Conservation (phyloP, 1,284 basidiomycete species). For the Cryptococcus amylolentus region DNA sequence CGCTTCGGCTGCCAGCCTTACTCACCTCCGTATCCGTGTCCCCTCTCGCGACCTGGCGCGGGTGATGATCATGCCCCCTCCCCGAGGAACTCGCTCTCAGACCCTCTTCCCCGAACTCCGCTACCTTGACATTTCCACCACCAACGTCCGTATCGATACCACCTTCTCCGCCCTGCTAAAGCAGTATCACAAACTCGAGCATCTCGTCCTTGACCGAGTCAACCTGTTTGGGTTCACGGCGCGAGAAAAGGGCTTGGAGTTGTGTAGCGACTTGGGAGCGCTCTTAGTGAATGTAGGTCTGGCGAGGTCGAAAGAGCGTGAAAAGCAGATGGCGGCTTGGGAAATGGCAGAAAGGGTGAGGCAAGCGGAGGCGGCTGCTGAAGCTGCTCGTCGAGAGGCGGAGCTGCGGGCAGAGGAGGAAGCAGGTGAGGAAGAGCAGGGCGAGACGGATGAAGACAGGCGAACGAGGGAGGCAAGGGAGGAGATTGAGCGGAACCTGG, state of each 20-base stretch:
- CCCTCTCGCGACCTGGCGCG: slow-evolving; percentile 45
- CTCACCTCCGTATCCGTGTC: slow-evolving; percentile 47
- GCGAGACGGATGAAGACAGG: slow-evolving; percentile 10
- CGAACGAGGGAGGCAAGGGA: slow-evolving; percentile 16
- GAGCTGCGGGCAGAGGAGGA: slow-evolving; percentile 13
- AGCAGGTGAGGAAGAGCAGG: slow-evolving; percentile 7
- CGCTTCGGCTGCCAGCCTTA: slow-evolving; percentile 39
- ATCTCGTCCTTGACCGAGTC: slow-evolving; percentile 49
- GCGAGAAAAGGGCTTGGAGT: slow-evolving; percentile 39
- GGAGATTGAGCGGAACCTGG: slow-evolving; percentile 26
- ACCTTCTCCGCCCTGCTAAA: slow-evolving; percentile 38
- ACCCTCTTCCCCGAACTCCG: slow-evolving; percentile 39
- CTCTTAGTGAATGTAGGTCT: slow-evolving; percentile 42
- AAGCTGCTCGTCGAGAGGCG: slow-evolving; percentile 12
- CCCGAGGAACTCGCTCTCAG: slow-evolving; percentile 1
- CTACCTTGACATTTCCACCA: slow-evolving; percentile 51
- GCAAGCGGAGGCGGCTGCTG: slow-evolving; percentile 29
- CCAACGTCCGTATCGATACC: slow-evolving; percentile 48
- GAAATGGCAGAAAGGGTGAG: slow-evolving; percentile 37
- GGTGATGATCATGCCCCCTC: slow-evolving; percentile 32
- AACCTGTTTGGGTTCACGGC: slow-evolving; percentile 50
- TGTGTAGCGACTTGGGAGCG: slow-evolving; percentile 43
- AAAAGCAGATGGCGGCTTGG: slow-evolving; percentile 43
- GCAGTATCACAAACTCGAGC: slow-evolving; percentile 38
- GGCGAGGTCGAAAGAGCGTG: slow-evolving; percentile 43